Evolutionary conservation across 495 filamentous ascomycete genomes (phyloP).

Genomic region (Symbiotaphrina buchneri): DNA sequence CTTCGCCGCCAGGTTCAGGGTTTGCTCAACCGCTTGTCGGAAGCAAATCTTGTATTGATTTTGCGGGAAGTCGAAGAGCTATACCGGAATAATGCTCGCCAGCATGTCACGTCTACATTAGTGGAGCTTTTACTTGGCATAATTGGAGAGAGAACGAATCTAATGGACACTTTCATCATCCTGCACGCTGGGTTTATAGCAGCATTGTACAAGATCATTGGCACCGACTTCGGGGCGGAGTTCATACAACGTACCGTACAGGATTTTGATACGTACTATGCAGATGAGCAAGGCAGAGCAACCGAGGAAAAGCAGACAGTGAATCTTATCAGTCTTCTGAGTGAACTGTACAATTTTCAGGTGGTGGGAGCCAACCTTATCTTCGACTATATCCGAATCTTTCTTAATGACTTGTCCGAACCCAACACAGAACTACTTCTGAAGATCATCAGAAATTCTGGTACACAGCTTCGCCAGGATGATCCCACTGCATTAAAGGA

Average conservation of each 20-base stretch:
- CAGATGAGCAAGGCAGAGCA: slow-evolving; percentile 18
- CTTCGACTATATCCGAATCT: slow-evolving; percentile 72
- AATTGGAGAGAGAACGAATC: slow-evolving; percentile 48
- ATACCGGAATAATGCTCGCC: slow-evolving; percentile 58
- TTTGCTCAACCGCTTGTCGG: slow-evolving; percentile 77
- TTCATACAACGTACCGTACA: slow-evolving; percentile 57
- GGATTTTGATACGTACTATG: slow-evolving; percentile 33
- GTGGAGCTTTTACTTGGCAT: slow-evolving; percentile 51
- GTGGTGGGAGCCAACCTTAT: slow-evolving; percentile 60
- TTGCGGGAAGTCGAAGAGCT: slow-evolving; percentile 59
- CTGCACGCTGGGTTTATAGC: slow-evolving; percentile 80
- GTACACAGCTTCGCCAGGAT: slow-evolving; percentile 67
- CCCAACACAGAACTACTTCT: slow-evolving; percentile 81
- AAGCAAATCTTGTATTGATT: slow-evolving; percentile 66
- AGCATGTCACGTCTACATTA: slow-evolving; percentile 60
- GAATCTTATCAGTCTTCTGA: slow-evolving; percentile 69
- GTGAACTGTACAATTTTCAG: slow-evolving; percentile 79
- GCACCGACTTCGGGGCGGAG: slow-evolving; percentile 71
- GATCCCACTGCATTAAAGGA: slow-evolving; percentile 83
- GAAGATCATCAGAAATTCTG: slow-evolving; percentile 56
- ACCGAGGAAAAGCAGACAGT: slow-evolving; percentile 34
- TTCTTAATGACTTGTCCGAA: slow-evolving; percentile 55
- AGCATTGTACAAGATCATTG: slow-evolving; percentile 66
- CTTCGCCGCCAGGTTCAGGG: slow-evolving; percentile 67
- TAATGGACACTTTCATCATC: slow-evolving; percentile 75